Evolutionary conservation across 805 yeast genomes (phyloP).

Genomic region (Metschnikowia kunwiensis): DNA sequence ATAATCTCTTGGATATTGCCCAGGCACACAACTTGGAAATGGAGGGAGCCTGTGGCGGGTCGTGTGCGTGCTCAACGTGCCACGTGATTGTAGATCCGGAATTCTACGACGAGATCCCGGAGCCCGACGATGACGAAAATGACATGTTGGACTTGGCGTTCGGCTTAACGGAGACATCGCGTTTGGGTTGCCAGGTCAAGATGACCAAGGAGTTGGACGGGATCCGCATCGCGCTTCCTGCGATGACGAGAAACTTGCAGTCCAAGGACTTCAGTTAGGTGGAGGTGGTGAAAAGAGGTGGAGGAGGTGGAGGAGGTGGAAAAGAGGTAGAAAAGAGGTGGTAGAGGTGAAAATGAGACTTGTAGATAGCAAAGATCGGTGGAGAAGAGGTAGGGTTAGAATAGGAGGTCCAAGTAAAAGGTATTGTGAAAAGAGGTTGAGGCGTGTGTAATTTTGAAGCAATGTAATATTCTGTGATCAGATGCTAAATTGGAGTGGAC

Average conservation of each 20-base stretch:
- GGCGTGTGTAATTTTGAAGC: too few species aligned
- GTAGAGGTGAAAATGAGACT: too few species aligned
- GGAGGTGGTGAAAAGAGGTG: neutral
- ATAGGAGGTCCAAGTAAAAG: too few species aligned
- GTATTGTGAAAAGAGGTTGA: too few species aligned
- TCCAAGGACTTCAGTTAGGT: slow-evolving; percentile 66
- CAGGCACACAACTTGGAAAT: slow-evolving; percentile 90
- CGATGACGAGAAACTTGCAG: slow-evolving; percentile 93
- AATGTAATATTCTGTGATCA: too few species aligned
- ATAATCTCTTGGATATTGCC: slow-evolving; percentile 86
- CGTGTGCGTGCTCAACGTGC: slow-evolving; percentile 98
- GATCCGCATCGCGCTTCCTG: slow-evolving; percentile 89
- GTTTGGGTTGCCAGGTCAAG: slow-evolving; percentile 90
- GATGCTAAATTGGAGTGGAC: too few species aligned
- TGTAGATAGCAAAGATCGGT: too few species aligned
- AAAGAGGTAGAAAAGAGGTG: neutral
- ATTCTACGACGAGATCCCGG: slow-evolving; percentile 84
- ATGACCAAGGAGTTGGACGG: slow-evolving; percentile 93
- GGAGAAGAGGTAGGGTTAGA: too few species aligned
- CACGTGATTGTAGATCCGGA: slow-evolving; percentile 96
- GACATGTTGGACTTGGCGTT: slow-evolving; percentile 98
- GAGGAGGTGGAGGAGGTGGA: neutral
- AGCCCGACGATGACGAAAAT: slow-evolving; percentile 96
- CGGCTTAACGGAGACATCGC: slow-evolving; percentile 93
- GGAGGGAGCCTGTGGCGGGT: slow-evolving; percentile 99